phyloP scores from a whole-genome alignment of 2,329 filamentous ascomycete genomes.

The Botrytis fabae region DNA sequence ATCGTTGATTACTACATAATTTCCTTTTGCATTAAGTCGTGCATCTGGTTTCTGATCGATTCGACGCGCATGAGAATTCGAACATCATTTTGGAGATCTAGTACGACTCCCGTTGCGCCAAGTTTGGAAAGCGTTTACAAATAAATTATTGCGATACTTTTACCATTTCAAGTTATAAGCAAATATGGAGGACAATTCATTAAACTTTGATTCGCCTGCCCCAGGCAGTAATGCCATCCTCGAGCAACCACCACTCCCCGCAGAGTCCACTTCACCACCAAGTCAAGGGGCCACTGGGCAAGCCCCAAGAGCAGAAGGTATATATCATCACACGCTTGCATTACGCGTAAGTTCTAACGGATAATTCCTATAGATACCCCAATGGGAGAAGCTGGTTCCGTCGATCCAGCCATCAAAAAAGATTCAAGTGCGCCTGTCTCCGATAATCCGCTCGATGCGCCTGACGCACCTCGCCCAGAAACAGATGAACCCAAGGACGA shows the following conservation, averaged over 20 bases:
- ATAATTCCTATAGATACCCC: conserved; percentile 55
- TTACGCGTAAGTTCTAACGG: conserved; percentile 17
- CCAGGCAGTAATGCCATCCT: conserved; percentile 57
- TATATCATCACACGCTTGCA: conserved; percentile 25
- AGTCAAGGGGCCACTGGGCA: conserved; percentile 38
- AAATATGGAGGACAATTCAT: conserved; percentile 59
- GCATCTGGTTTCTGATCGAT: not conserved
- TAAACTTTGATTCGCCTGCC: conserved; percentile 58
- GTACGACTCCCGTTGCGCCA: conserved; percentile 26
- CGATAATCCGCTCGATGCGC: conserved; percentile 70
- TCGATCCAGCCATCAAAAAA: conserved; percentile 57
- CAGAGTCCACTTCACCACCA: conserved; percentile 41
- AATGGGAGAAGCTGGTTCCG: conserved; percentile 55
- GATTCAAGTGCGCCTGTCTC: conserved; percentile 55
- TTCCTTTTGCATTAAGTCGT: not conserved
- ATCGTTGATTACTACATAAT: conserved; percentile 12
- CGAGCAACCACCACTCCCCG: conserved; percentile 55
- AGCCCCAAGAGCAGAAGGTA: conserved; percentile 50
- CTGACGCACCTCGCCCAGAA: conserved; percentile 62
- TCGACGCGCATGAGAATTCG: conserved; percentile 25
- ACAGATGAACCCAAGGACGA: conserved; percentile 68
- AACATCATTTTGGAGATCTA: conserved; percentile 26
- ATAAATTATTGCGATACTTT: conserved; percentile 38
- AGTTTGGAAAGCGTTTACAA: conserved; percentile 16
- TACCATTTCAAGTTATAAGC: conserved; percentile 24